Conservation (phyloP, 129 eudicot species). For the Ambrosia artemisiifolia region DNA sequence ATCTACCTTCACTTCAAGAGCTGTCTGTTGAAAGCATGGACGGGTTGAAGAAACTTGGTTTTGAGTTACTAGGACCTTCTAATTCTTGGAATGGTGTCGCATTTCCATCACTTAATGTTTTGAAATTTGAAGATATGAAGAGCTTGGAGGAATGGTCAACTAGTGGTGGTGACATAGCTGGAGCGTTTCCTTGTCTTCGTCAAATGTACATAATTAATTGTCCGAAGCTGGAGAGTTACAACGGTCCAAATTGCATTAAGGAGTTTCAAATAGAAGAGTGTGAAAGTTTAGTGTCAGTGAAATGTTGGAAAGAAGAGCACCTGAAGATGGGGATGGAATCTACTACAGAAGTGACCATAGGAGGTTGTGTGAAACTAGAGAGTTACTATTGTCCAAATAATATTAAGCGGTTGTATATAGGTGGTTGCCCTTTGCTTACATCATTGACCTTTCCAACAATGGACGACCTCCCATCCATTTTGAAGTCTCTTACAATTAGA, state of each 20-base stretch:
- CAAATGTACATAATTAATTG: too few relatives aligned
- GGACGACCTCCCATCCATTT: not conserved
- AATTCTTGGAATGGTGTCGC: conserved; percentile 21
- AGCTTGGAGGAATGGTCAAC: not conserved
- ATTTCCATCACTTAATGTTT: conserved; percentile 29
- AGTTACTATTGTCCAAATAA: conserved; percentile 19
- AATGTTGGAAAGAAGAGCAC: not conserved
- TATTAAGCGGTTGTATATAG: conserved; percentile 7
- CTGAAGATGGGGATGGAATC: not conserved
- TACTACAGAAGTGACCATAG: not conserved
- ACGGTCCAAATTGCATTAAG: too few relatives aligned
- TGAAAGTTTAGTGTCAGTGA: not conserved
- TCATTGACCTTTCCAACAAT: conserved; percentile 6
- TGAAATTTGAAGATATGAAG: conserved; percentile 9
- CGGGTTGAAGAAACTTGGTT: conserved; percentile 27
- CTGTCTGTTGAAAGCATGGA: conserved; percentile 22
- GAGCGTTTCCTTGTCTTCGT: too few relatives aligned
- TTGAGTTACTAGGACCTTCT: not conserved
- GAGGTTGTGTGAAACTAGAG: not conserved
- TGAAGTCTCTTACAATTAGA: not conserved
- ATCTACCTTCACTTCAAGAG: too few relatives aligned
- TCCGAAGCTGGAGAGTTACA: too few relatives aligned
- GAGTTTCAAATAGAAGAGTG: not conserved
- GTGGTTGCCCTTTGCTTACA: not conserved
- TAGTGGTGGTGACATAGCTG: too few relatives aligned